Percentiles rank a stretch among this genome's conserved stretches.
These are phyloP conservation scores for Excoecaria cochinchinensis DNA, from an alignment of 345 rosid species.

Conservation along the genomic window DNA sequence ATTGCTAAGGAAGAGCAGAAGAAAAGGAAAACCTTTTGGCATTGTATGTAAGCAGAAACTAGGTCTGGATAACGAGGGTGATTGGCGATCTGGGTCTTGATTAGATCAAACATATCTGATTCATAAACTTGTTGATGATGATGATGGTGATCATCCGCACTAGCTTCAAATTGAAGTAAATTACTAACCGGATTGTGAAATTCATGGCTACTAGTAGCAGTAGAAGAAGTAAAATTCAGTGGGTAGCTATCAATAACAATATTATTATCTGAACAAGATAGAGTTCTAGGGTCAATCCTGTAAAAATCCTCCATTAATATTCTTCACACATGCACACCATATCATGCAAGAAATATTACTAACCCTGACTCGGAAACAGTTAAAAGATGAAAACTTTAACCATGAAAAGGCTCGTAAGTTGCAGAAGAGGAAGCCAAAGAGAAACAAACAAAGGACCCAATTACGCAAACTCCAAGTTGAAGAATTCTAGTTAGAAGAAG, in stretches of 20 bases:
- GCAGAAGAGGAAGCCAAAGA: neutral
- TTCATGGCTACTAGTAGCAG: slow-evolving; percentile 1
- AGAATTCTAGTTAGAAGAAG: neutral
- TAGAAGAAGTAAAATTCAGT: slow-evolving; percentile 3
- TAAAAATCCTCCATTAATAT: slow-evolving; percentile 40
- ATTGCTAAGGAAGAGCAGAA: neutral
- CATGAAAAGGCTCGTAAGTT: neutral
- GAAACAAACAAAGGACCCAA: neutral
- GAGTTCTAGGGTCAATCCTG: slow-evolving; percentile 27
- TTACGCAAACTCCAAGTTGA: neutral
- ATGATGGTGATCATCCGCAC: neutral
- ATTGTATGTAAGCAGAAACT: slow-evolving; percentile 53
- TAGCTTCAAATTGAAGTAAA: slow-evolving; percentile 30
- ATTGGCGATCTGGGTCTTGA: slow-evolving; percentile 58
- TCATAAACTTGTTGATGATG: slow-evolving; percentile 18
- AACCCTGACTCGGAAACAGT: neutral
- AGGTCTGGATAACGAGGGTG: slow-evolving; percentile 64
- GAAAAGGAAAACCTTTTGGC: slow-evolving; percentile 47
- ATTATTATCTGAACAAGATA: slow-evolving; percentile 20
- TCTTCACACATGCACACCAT: neutral
- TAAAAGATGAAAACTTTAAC: neutral
- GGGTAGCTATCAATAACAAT: slow-evolving; percentile 19
- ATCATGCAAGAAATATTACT: neutral
- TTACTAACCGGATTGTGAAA: slow-evolving; percentile 20
- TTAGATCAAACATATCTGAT: slow-evolving; percentile 42